phyloP scores from a whole-genome alignment of 768 basidiomycete genomes.

The Antrodiella citrinella region DNA sequence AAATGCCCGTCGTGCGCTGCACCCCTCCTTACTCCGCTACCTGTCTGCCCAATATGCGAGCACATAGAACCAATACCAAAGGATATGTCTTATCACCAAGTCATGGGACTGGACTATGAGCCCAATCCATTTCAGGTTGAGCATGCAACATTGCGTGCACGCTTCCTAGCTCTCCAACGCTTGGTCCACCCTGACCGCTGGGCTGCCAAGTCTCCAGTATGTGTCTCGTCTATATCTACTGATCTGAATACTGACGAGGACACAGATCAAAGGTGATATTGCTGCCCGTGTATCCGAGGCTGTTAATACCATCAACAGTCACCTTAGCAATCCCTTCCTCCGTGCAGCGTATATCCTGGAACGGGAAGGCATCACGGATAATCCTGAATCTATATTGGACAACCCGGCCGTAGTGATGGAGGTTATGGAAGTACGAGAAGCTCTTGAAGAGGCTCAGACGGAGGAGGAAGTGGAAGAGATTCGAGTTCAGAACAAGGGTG shows the following conservation, averaged over 20 bases:
- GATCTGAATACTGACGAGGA: background rate
- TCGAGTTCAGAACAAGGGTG: conserved; percentile 47
- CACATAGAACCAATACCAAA: conserved; percentile 53
- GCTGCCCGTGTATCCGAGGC: conserved; percentile 64
- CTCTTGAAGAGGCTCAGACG: conserved; percentile 56
- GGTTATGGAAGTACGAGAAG: conserved; percentile 74
- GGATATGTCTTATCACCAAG: conserved; percentile 51
- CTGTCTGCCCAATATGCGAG: conserved; percentile 70
- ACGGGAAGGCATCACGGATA: conserved; percentile 45
- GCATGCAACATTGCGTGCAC: conserved; percentile 44
- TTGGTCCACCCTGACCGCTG: conserved; percentile 85
- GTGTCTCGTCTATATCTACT: conserved; percentile 10
- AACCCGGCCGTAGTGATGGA: conserved; percentile 66
- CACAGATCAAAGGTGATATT: conserved; percentile 41
- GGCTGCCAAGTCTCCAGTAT: conserved; percentile 56
- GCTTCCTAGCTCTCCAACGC: conserved; percentile 66
- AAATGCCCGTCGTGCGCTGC: conserved; percentile 58
- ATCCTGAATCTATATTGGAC: conserved; percentile 65
- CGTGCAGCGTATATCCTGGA: conserved; percentile 79
- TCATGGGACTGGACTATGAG: conserved; percentile 54
- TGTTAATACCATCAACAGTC: conserved; percentile 78
- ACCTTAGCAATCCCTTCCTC: conserved; percentile 60
- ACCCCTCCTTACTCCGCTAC: conserved; percentile 53
- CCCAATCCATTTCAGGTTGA: conserved; percentile 72
- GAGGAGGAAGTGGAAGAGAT: conserved; percentile 43